Evolutionary conservation across 1,284 basidiomycete genomes (phyloP).

Genomic region (Phenoliferia sp.): DNA sequence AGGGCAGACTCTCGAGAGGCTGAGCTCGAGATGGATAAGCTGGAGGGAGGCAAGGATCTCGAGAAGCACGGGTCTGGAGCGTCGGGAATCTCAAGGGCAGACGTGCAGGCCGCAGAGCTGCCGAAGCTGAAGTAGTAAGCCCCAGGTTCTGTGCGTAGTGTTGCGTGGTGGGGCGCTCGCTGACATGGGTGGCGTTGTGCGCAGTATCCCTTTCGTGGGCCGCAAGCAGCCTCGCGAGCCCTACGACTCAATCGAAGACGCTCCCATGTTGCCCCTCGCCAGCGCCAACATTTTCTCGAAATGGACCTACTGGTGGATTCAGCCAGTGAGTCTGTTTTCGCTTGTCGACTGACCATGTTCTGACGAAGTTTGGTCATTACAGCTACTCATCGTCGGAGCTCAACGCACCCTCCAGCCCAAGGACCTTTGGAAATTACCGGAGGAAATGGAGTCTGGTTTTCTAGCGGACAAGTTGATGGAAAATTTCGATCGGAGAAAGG

Average conservation of each 20-base stretch:
- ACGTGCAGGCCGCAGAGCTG: not conserved
- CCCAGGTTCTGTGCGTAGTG: not conserved
- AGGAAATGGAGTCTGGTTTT: conserved; percentile 50
- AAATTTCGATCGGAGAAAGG: conserved; percentile 36
- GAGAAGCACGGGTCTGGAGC: conserved; percentile 6
- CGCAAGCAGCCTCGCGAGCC: conserved; percentile 19
- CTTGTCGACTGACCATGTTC: not conserved
- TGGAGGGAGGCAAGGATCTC: not conserved
- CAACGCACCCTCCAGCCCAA: conserved; percentile 46
- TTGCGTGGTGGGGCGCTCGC: not conserved
- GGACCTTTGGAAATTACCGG: conserved; percentile 48
- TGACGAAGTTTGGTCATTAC: conserved; percentile 8
- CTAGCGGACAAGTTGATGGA: conserved; percentile 48
- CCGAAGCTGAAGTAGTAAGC: not conserved
- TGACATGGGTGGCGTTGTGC: not conserved
- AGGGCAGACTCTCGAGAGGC: no score
- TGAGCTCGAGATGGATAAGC: no score
- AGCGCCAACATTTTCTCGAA: conserved; percentile 52
- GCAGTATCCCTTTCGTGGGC: conserved; percentile 10
- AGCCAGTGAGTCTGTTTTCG: not conserved
- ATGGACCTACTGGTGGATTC: conserved; percentile 66
- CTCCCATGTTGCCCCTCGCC: conserved; percentile 52
- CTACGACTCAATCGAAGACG: conserved; percentile 53
- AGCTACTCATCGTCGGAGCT: conserved; percentile 53
- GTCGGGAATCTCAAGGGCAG: not conserved